Evolutionary conservation across 768 basidiomycete species (phyloP), one percentile per base, ranked within the genome.

Genomic region (Tephrocybe sp.): DNA sequence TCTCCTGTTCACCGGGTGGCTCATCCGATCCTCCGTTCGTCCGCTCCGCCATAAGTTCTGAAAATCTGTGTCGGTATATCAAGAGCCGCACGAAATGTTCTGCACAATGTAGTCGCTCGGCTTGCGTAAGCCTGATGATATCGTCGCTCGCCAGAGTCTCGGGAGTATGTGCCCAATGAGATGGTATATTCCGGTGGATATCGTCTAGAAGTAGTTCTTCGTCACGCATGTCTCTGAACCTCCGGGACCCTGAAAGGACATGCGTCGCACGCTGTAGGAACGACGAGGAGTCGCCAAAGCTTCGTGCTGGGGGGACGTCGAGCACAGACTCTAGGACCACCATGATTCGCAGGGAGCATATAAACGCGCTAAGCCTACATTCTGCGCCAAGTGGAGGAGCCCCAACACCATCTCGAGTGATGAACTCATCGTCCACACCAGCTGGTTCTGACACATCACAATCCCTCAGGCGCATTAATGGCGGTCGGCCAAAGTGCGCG

Each of bases 391-490:
- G 73, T 2, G 90, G 84, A 44, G 92, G 90, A 2, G 76, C 65
- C 14, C 75, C 76, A 36, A 89, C 68, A 20, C 81, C 79, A 12
- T 93, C 93, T 26, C 75, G 79, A 1, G 91, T 86, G 57, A 96
- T 87, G 65, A 79, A 89, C 64, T 97, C 93, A 65, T 97, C 94
- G 64, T 95, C 94, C 17, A 94, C 82, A 17, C 88, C 76, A 5
- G 84, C 71, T 2, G 93, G 92, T 65, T 95, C 94, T 4, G 83
- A 79, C n/a, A 94, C 88, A 63, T 97, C 93, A 68, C 92, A 94
- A 64, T 96, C 93, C 55, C 90, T 78, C 54, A 95, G 69, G 40
- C 93, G 81, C 58, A 97, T 78, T 76, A 94, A 81, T 2, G 93
- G 84, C 26, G 93, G 93, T 21, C 93, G 77, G 21, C 94, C 93